Percentiles rank a stretch among this genome's conserved stretches.
Conservation (phyloP, 441 rosid species). For the Manihot esculenta region DNA sequence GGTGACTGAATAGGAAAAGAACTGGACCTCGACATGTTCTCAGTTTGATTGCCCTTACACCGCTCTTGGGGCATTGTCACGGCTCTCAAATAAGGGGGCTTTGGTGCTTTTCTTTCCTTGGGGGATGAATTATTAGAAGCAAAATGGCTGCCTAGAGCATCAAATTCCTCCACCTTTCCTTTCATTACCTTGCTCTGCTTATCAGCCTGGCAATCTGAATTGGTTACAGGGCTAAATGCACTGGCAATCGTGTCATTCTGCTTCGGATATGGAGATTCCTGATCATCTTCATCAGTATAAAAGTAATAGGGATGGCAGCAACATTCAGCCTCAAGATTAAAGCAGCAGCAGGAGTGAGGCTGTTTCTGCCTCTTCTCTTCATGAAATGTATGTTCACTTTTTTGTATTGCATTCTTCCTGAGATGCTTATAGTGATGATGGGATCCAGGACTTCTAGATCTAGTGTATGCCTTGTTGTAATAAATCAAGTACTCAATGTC, state of each 20-base stretch:
- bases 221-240: constrained; percentile 33
- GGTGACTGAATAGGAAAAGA: constrained; percentile 47
- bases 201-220: constrained; percentile 8
- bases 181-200: constrained; percentile 8
- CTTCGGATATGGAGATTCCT: constrained; percentile 2
- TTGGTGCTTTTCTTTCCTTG: constrained; percentile 15
- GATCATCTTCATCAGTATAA: constrained; percentile 15
- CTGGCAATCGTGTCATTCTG: constrained; percentile 15
- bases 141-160: constrained; percentile 19
- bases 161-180: not conserved
- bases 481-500: constrained; percentile 43
- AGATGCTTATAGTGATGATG: constrained; percentile 25
- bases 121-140: not conserved
- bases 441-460: constrained; percentile 22
- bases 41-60: constrained; percentile 28
- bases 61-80: constrained; percentile 59
- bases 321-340: constrained; percentile 17
- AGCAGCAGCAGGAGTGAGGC: not conserved
- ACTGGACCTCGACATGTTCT: constrained; percentile 31
- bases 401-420: constrained; percentile 19
- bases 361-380: constrained; percentile 19
- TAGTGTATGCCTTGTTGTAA: constrained; percentile 35
- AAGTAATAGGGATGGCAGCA: constrained; percentile 30
- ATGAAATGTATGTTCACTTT: constrained; percentile 5
- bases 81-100: constrained; percentile 40